phyloP scores from a whole-genome alignment of 1,284 basidiomycete species.

The Rugosomyces carneus region DNA sequence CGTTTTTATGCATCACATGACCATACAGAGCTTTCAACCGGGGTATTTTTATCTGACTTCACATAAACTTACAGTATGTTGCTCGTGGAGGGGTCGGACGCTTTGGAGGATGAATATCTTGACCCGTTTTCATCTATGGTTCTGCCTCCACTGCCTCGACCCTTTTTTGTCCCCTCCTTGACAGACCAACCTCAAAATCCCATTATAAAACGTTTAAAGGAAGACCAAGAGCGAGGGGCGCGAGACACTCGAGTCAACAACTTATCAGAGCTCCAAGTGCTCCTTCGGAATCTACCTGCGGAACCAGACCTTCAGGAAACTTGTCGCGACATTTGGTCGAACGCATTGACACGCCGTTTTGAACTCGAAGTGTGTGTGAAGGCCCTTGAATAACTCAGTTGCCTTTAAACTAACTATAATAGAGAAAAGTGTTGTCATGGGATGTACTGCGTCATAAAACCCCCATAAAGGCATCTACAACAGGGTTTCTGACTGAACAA shows the following conservation, averaged over 20 bases:
- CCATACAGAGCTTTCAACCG: too few species aligned
- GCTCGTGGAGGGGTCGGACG: not conserved
- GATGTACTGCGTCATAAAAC: conserved; percentile 42
- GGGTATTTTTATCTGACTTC: too few species aligned
- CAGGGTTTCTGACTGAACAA: conserved; percentile 64
- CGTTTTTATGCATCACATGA: too few species aligned
- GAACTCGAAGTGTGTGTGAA: conserved; percentile 21
- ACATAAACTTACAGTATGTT: not conserved
- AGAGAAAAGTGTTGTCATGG: conserved; percentile 55
- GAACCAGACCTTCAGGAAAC: not conserved
- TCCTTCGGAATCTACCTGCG: conserved; percentile 3
- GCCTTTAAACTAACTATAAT: conserved; percentile 5
- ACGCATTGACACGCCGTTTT: conserved; percentile 20
- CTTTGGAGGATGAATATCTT: not conserved
- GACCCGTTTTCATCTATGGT: conserved; percentile 14
- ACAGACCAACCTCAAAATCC: conserved; percentile 70
- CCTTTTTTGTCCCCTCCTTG: conserved; percentile 54
- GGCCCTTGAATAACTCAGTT: too few species aligned
- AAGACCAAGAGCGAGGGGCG: conserved; percentile 14
- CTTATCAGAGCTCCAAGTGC: conserved; percentile 23
- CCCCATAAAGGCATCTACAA: conserved; percentile 24
- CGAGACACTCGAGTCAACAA: not conserved
- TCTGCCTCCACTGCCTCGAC: conserved; percentile 34
- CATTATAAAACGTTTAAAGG: conserved; percentile 52
- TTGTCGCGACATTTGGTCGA: conserved; percentile 22